These are phyloP conservation scores for Rhododendron molle DNA, from an alignment of 148 eudicot genomes.

Conservation along the genomic window DNA sequence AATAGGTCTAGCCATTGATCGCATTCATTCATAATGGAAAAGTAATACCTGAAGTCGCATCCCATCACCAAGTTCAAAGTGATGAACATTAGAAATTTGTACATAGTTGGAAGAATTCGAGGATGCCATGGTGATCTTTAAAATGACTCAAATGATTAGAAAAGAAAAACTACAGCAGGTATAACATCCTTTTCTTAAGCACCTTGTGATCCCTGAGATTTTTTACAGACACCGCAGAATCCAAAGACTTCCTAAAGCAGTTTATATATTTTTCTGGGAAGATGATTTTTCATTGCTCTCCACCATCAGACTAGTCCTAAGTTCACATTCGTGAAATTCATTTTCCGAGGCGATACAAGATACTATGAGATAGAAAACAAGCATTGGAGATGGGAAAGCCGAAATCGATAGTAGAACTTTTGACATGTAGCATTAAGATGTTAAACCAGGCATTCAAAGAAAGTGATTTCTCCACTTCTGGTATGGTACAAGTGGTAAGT, in stretches of 20 bases:
- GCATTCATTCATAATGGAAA: not conserved
- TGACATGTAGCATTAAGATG: not conserved
- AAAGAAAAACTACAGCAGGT: not conserved
- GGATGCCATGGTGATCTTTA: not conserved
- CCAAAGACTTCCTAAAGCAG: not conserved
- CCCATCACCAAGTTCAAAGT: constrained; percentile 13
- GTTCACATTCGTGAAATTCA: not conserved
- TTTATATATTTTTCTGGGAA: not conserved
- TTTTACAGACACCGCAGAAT: not conserved
- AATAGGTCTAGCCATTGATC: not conserved
- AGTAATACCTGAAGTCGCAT: constrained; percentile 19
- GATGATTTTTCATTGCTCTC: not conserved
- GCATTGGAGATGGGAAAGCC: not conserved
- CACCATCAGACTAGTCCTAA: not conserved
- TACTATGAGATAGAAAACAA: not conserved
- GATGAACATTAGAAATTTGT: not conserved
- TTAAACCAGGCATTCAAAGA: not conserved
- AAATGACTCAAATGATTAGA: not conserved
- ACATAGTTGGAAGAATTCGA: not conserved
- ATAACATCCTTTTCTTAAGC: not conserved
- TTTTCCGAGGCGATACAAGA: not conserved
- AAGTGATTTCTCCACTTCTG: not conserved
- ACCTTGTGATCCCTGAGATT: not conserved
- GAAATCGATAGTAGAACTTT: not conserved
- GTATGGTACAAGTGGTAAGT: not conserved